Conservation (phyloP, 331 rosid species). For the Quercus lobata region DNA sequence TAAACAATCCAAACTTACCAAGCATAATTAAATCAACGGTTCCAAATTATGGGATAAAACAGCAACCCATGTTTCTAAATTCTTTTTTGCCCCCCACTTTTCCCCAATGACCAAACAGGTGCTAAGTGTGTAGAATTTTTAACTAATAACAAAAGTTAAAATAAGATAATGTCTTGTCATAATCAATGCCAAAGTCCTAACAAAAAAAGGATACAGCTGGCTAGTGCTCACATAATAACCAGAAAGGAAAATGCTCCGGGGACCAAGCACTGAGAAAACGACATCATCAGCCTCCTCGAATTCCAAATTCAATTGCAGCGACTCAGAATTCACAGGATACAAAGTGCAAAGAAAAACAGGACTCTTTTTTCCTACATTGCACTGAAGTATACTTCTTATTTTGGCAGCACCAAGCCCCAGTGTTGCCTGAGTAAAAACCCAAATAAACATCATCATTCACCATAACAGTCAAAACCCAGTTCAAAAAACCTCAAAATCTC, state of each 20-base stretch:
- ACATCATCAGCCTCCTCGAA: constrained; percentile 71
- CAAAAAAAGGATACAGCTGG: constrained; percentile 61
- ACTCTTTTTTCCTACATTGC: constrained; percentile 74
- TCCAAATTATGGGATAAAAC: background rate
- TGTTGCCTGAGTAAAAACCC: constrained; percentile 51
- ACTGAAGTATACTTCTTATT: constrained; percentile 67
- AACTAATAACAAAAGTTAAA: background rate
- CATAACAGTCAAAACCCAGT: background rate
- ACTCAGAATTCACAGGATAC: constrained; percentile 62
- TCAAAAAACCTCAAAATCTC: constrained; percentile 4
- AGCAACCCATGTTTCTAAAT: background rate
- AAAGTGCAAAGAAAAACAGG: constrained; percentile 78
- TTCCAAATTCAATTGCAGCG: constrained; percentile 76
- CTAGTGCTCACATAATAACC: constrained; percentile 50
- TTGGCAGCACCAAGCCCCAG: constrained; percentile 61
- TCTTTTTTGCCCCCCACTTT: background rate
- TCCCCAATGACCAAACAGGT: background rate
- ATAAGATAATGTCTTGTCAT: background rate
- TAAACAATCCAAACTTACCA: background rate
- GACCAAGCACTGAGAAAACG: constrained; percentile 75
- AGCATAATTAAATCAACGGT: background rate
- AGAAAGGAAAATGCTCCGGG: constrained; percentile 76
- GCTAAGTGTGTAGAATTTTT: background rate
- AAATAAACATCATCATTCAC: background rate
- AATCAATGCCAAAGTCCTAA: background rate